A percentile compares a stretch with the other conserved stretches of the same genome.
These are phyloP conservation scores for Fusarium subtropicale DNA, from an alignment of 2,329 filamentous ascomycete species.

Conservation along the genomic window DNA sequence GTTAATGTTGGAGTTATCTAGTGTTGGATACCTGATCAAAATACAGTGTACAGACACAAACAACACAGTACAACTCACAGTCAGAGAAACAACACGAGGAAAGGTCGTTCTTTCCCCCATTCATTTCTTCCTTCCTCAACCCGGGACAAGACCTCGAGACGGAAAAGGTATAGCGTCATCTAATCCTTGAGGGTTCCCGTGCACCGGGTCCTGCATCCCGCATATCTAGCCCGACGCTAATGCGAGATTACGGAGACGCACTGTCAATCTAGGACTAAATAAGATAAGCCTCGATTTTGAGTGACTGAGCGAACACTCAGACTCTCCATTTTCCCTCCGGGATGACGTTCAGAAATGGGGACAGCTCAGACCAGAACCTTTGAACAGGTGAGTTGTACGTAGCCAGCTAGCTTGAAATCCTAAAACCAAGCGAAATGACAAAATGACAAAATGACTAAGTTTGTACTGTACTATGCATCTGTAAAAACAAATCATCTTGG, in stretches of 20 bases:
- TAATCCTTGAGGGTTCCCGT: slow-evolving; percentile 40
- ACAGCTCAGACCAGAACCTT: not conserved
- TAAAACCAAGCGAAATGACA: slow-evolving; percentile 7
- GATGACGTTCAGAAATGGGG: slow-evolving; percentile 34
- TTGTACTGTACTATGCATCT: not conserved
- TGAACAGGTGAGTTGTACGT: not conserved
- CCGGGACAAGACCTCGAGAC: not conserved
- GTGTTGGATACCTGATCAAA: not conserved
- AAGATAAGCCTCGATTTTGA: slow-evolving; percentile 27
- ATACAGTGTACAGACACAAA: slow-evolving; percentile 5
- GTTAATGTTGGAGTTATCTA: not conserved
- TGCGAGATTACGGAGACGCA: not conserved
- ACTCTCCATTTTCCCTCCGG: not conserved
- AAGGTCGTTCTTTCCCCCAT: slow-evolving; percentile 23
- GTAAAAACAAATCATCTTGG: not conserved
- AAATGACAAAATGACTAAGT: not conserved
- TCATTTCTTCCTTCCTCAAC: not conserved
- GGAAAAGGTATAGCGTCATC: slow-evolving; percentile 20
- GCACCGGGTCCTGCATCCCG: slow-evolving; percentile 45
- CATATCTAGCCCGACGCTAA: slow-evolving; percentile 33
- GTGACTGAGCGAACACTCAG: not conserved
- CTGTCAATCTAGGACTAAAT: not conserved
- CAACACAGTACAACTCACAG: slow-evolving; percentile 11
- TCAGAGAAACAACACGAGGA: slow-evolving; percentile 23
- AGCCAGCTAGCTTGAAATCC: not conserved